Base-by-base conservation (phyloP, 2,329 filamentous ascomycete species). In the Colletotrichum theobromicola region DNA sequence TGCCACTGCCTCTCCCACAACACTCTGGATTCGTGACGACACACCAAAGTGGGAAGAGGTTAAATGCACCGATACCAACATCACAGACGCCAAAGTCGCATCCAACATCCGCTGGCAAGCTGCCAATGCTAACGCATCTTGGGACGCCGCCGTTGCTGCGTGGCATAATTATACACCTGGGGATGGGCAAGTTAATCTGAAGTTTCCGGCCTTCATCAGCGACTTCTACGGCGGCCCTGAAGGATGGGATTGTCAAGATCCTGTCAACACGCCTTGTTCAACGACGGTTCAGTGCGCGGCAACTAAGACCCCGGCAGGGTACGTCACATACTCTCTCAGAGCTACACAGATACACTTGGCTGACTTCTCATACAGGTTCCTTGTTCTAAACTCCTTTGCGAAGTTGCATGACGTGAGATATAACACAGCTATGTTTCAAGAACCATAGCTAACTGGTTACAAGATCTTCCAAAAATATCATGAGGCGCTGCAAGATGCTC, bases 201-300 rank as follows among this genome's bases (percentile, higher is more conserved):
- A 57, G 1, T 72, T 72, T 2, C 57, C 70, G 1, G 70, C 70
- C 7, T 69, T 72, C 2, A 46, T 69, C n/a, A 72, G 64, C 55
- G 65, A 72, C 16, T 72, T 55, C 15, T 72, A 72, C 32, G 65
- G 70, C 32, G 64, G 70, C 5, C 70, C 70, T 2, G 70, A 72
- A 24, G 70, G 70, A 7, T 69, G 64, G 70, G 13, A 69, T 5
- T 72, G 70, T n/a, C 64, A 69, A n/a, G 65, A 72, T 24, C 55
- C 64, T 5, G 64, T 69, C 0, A 69, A 69, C 2, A 72, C 70
- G 1, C 70, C 70, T 13, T 72, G 70, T 6, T 72, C 70, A 4
- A 72, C 70, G 21, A 69, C 64, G 2, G 42, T 72, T 1, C 32
- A 69, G 21, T 72, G 70, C n/a, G 65, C 57, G 0, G 65, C 18